Evolutionary conservation across 2,329 filamentous ascomycete species (phyloP).

Genomic region (Botrytis hyacinthi): DNA sequence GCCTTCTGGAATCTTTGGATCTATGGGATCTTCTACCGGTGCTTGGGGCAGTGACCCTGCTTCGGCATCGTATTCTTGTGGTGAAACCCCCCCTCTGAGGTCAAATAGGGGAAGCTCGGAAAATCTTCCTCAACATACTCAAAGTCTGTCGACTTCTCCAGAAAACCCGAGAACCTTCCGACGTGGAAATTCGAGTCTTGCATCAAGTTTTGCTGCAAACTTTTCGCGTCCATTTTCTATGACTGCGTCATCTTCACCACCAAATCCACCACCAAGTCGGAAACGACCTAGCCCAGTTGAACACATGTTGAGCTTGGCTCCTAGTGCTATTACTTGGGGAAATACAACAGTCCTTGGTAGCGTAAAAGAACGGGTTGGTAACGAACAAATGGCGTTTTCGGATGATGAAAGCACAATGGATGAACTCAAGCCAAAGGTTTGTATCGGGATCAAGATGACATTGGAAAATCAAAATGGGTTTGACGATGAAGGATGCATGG

Average conservation of each 20-base stretch:
- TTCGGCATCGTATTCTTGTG: slow-evolving; percentile 59
- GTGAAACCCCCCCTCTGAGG: slow-evolving; percentile 56
- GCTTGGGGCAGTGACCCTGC: slow-evolving; percentile 53
- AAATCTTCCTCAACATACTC: slow-evolving; percentile 48
- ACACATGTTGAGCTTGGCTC: slow-evolving; percentile 54
- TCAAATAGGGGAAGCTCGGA: slow-evolving; percentile 48
- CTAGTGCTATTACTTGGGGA: slow-evolving; percentile 42
- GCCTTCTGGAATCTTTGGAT: slow-evolving; percentile 53
- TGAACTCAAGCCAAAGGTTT: slow-evolving; percentile 29
- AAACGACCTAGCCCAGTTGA: slow-evolving; percentile 64
- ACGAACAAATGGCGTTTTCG: slow-evolving; percentile 33
- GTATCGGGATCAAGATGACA: slow-evolving; percentile 43
- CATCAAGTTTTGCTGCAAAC: slow-evolving; percentile 55
- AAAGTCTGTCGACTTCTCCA: slow-evolving; percentile 59
- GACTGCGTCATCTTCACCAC: slow-evolving; percentile 45
- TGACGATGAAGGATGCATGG: slow-evolving; percentile 66
- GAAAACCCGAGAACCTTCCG: slow-evolving; percentile 51
- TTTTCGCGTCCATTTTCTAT: slow-evolving; percentile 46
- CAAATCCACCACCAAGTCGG: slow-evolving; percentile 43
- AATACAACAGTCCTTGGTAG: slow-evolving; percentile 41
- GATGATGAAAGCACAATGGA: slow-evolving; percentile 34
- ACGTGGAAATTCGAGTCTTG: slow-evolving; percentile 54
- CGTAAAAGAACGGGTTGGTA: slow-evolving; percentile 36
- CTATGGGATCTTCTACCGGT: slow-evolving; percentile 56
- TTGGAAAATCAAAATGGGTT: slow-evolving; percentile 64